Evolutionary conservation across 2,329 filamentous ascomycete genomes (phyloP), one percentile per base, ranked within the genome.

Genomic region (Xylaria digitata): DNA sequence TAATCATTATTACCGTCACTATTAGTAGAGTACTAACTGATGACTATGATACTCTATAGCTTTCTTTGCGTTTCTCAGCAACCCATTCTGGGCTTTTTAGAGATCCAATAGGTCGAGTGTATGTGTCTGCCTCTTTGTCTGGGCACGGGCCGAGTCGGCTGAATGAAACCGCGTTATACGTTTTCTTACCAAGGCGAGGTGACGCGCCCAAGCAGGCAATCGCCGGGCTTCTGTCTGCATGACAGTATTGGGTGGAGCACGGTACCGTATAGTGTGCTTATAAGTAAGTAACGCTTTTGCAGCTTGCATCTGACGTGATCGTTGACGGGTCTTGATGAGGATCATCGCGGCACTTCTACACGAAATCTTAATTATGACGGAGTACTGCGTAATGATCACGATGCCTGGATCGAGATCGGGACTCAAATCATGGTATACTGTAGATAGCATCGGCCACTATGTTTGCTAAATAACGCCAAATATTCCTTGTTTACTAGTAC

Each of bases 291-390:
- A 61, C 52, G 43, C 26, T 32, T 6, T 53, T 13, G 63, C 40
- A 54, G 46, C 58, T 66, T n/a, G 57, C 30, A 42, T 62, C 59
- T 66, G 64, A 66, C 64, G 64, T 66, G 59, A 66, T 66, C 52
- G 21, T 37, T 50, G 34, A 32, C 19, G 13, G 34, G 42, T 52
- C 19, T 55, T 59, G 54, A 63, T 66, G 49, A 63, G 46, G 64
- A 66, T 59, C 64, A 55, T 59, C 64, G 48, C 59, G 64, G 59
- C 59, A 63, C 48, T 63, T 63, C 23, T 50, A 50, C 49, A 50
- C n/a, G 11, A 42, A 23, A 30, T 37, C 63, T 40, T 26, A 21
- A 50, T 23, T 21, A 32, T 40, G 43, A 49, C 46, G 46, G 59
- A 48, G 21, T 32, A 34, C 40, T 26, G 53, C 17, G 48, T 43